Evolutionary conservation across 805 yeast genomes (phyloP).

Genomic region (Sporopachydermia lactativora): DNA sequence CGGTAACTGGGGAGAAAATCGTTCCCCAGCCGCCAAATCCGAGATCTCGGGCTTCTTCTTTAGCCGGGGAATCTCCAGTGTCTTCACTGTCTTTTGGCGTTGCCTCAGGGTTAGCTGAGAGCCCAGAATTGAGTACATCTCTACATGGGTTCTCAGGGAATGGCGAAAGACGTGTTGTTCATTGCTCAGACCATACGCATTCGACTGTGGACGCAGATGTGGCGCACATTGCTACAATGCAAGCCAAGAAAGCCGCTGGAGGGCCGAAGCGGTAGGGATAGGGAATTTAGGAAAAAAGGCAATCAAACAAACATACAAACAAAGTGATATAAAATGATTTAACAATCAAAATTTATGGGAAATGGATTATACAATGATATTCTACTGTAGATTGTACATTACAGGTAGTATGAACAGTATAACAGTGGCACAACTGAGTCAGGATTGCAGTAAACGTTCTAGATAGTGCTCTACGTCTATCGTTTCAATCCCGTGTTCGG

Average conservation of each 20-base stretch:
- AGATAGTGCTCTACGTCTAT: too few species aligned
- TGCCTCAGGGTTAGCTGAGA: background rate
- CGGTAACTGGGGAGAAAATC: slow-evolving; percentile 18
- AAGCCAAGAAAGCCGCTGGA: background rate
- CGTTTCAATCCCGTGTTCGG: too few species aligned
- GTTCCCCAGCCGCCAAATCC: slow-evolving; percentile 4
- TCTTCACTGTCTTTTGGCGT: background rate
- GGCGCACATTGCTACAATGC: slow-evolving; percentile 1
- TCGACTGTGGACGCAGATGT: slow-evolving; percentile 86
- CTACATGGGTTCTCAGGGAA: slow-evolving; percentile 21
- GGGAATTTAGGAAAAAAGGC: too few species aligned
- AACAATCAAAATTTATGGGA: too few species aligned
- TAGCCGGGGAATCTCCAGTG: background rate
- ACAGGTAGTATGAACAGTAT: too few species aligned
- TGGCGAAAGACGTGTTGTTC: slow-evolving; percentile 21
- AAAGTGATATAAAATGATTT: too few species aligned
- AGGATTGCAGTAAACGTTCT: too few species aligned
- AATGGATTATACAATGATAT: too few species aligned
- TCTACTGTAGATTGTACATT: too few species aligned
- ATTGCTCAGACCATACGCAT: slow-evolving; percentile 57
- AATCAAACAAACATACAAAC: too few species aligned
- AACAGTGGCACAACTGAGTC: too few species aligned
- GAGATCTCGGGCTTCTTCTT: background rate
- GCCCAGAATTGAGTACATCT: background rate
- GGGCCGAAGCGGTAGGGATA: background rate